phyloP scores from a whole-genome alignment of 176 grass and related monocot species.

The Cenchrus americanus region DNA sequence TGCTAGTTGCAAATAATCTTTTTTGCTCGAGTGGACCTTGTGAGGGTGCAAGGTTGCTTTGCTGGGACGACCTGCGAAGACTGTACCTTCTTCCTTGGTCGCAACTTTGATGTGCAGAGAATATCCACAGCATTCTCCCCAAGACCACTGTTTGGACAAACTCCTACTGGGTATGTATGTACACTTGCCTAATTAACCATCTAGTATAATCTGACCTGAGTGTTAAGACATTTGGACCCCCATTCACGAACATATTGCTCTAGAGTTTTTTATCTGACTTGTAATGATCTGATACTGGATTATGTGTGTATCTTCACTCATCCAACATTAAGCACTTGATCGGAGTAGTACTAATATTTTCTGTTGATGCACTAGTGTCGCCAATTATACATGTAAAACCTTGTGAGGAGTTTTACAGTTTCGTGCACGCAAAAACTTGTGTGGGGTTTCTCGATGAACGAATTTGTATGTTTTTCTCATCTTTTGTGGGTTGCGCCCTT shows the following conservation, averaged over 20 bases:
- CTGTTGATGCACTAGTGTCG: neutral
- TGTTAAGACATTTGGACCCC: neutral
- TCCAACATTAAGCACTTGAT: neutral
- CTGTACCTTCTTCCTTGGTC: too few species aligned
- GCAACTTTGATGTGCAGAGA: constrained; percentile 41
- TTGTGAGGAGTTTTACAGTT: neutral
- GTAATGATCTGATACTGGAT: constrained; percentile 7
- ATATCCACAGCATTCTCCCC: constrained; percentile 82
- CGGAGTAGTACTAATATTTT: neutral
- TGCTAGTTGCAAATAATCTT: too few species aligned
- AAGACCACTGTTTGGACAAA: constrained; percentile 83
- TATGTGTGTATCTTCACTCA: neutral
- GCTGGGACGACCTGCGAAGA: too few species aligned
- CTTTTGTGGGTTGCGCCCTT: neutral
- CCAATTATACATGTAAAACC: neutral
- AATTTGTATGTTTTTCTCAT: neutral
- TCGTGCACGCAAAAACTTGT: neutral
- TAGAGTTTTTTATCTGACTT: neutral
- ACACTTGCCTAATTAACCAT: neutral
- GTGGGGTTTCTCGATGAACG: neutral
- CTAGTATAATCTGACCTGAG: neutral
- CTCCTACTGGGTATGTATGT: constrained; percentile 81
- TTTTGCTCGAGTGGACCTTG: too few species aligned
- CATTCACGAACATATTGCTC: neutral
- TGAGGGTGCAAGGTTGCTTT: too few species aligned